These are phyloP conservation scores for Brassica rapa DNA, from an alignment of 345 rosid genomes.

Conservation along the genomic window DNA sequence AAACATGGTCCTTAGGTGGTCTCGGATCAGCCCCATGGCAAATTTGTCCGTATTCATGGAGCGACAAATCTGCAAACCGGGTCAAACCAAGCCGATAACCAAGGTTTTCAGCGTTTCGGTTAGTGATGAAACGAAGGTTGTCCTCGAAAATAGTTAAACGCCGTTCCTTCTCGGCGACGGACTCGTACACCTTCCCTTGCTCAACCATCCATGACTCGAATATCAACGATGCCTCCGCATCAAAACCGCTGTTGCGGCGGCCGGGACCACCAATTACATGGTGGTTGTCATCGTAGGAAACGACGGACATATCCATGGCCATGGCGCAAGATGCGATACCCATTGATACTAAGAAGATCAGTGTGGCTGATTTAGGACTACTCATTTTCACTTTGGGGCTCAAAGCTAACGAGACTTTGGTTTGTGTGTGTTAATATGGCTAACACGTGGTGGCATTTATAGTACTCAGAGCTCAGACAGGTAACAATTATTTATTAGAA, in stretches of 20 bases:
- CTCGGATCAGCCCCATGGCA: slow-evolving; percentile 50
- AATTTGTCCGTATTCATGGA: slow-evolving; percentile 49
- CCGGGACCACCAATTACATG: background rate
- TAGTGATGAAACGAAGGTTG: slow-evolving; percentile 52
- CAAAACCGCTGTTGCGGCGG: slow-evolving; percentile 26
- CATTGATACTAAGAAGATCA: slow-evolving; percentile 18
- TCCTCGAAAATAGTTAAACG: slow-evolving; percentile 64
- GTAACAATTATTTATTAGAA: background rate
- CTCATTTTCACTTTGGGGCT: background rate
- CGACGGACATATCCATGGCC: slow-evolving; percentile 64
- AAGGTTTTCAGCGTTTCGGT: slow-evolving; percentile 49
- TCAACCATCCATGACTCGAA: slow-evolving; percentile 61
- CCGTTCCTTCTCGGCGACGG: slow-evolving; percentile 57
- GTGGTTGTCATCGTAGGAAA: slow-evolving; percentile 44
- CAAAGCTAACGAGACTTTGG: background rate
- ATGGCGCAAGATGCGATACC: slow-evolving; percentile 23
- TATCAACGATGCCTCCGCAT: slow-evolving; percentile 38
- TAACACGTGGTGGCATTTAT: slow-evolving; percentile 2
- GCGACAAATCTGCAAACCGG: slow-evolving; percentile 65
- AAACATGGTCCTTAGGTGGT: slow-evolving; percentile 23
- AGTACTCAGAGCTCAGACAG: background rate
- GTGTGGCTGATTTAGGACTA: slow-evolving; percentile 4
- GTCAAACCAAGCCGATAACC: slow-evolving; percentile 57
- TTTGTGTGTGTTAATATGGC: slow-evolving; percentile 9
- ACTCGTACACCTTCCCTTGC: slow-evolving; percentile 58